A percentile compares a stretch with the other conserved stretches of the same genome.
phyloP scores from a whole-genome alignment of 2,329 filamentous ascomycete genomes.

The Monosporascus sp. region DNA sequence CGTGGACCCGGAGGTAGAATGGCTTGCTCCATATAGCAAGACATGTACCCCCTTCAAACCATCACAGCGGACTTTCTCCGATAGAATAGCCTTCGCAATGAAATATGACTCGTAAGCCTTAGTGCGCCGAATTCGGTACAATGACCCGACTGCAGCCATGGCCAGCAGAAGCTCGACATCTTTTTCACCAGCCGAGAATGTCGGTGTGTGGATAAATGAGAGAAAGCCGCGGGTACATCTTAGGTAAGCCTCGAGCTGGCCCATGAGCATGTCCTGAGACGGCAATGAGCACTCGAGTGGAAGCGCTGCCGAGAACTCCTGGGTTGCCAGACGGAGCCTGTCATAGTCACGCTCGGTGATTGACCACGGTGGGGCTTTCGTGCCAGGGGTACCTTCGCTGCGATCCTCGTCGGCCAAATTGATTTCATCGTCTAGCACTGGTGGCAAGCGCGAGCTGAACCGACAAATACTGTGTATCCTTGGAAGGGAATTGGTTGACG shows the following conservation, averaged over 20 bases:
- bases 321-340: conserved; percentile 6
- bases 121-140: conserved; percentile 42
- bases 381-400: not conserved
- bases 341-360: conserved; percentile 8
- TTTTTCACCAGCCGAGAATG: conserved; percentile 36
- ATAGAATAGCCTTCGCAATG: conserved; percentile 48
- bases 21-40: conserved; percentile 2
- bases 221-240: conserved; percentile 45
- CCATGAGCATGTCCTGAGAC: conserved; percentile 39
- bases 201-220: conserved; percentile 45
- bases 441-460: conserved; percentile 9
- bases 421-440: conserved; percentile 4
- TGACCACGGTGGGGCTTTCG: conserved; percentile 10
- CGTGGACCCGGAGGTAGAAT: not conserved
- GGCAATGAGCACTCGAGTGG: conserved; percentile 41
- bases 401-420: not conserved
- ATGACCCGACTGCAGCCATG: conserved; percentile 42
- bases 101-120: conserved; percentile 52
- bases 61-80: conserved; percentile 43
- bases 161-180: conserved; percentile 44
- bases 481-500: not conserved
- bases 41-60: conserved; percentile 35
- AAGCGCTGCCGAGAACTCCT: conserved; percentile 26
- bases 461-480: conserved; percentile 3
- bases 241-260: conserved; percentile 45